phyloP scores from a whole-genome alignment of 495 filamentous ascomycete genomes.

The Xylaria sp. region DNA sequence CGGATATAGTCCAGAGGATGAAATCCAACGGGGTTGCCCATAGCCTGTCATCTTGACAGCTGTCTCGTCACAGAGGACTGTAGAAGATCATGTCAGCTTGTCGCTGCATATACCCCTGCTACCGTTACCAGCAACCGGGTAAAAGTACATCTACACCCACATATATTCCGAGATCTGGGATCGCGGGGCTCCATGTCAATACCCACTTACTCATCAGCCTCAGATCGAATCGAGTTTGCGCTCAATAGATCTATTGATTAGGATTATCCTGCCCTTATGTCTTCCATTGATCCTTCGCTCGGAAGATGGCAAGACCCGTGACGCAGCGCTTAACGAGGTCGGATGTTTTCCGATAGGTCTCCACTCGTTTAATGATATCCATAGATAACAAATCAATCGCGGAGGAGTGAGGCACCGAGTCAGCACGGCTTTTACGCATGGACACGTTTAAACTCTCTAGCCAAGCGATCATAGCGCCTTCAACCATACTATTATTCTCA shows the following conservation, averaged over 20 bases:
- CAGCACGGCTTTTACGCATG: slow-evolving; percentile 12
- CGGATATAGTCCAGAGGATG: neutral
- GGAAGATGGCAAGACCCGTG: neutral
- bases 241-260: slow-evolving; percentile 4
- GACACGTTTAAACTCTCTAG: slow-evolving; percentile 13
- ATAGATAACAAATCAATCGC: slow-evolving; percentile 20
- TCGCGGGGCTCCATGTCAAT: neutral
- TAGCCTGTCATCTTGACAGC: neutral
- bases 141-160: neutral
- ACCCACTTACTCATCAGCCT: slow-evolving; percentile 16
- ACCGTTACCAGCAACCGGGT: slow-evolving; percentile 17
- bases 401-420: slow-evolving; percentile 5
- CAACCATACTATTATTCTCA: neutral
- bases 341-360: slow-evolving; percentile 24
- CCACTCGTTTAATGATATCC: neutral
- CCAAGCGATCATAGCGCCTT: slow-evolving; percentile 20
- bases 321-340: slow-evolving; percentile 11
- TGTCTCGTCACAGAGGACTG: neutral
- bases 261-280: neutral
- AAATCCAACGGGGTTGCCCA: neutral
- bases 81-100: neutral
- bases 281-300: slow-evolving; percentile 7
- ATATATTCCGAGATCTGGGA: slow-evolving; percentile 7
- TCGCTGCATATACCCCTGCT: slow-evolving; percentile 12
- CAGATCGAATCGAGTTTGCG: neutral